Percentiles rank a stretch among this genome's conserved stretches.
phyloP scores from a whole-genome alignment of 352 stramenopile genomes.

The Pythium phragmitis region DNA sequence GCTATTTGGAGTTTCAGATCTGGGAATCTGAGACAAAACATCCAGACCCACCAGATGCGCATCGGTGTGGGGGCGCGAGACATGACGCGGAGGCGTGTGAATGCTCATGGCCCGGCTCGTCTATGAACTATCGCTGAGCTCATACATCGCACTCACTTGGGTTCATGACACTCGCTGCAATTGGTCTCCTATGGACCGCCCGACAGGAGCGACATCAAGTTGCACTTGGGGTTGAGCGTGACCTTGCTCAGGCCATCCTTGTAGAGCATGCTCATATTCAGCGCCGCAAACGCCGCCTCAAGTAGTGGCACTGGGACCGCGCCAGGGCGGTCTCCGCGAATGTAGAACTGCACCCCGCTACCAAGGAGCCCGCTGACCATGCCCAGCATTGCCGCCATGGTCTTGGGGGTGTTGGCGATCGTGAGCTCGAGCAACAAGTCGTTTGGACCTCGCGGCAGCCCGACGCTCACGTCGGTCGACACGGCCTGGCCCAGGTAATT shows the following conservation, averaged over 20 bases:
- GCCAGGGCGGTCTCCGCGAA: conserved; percentile 50
- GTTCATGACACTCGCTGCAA: no score
- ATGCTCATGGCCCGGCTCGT: no score
- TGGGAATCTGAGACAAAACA: no score
- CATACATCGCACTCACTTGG: no score
- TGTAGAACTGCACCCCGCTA: conserved; percentile 48
- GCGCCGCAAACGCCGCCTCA: conserved; percentile 35
- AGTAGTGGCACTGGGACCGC: conserved; percentile 43
- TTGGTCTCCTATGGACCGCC: conserved; percentile 10
- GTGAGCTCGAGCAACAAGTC: conserved; percentile 51
- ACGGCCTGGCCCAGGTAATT: conserved; percentile 64
- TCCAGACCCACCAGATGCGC: no score
- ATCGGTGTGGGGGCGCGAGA: no score
- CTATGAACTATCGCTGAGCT: no score
- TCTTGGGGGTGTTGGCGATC: conserved; percentile 32
- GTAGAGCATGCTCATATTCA: conserved; percentile 70
- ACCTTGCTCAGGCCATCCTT: conserved; percentile 47
- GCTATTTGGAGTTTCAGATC: no score
- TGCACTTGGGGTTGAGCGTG: conserved; percentile 20
- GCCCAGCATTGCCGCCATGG: conserved; percentile 26
- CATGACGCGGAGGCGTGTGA: no score
- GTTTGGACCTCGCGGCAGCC: conserved; percentile 34
- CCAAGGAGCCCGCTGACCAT: conserved; percentile 45
- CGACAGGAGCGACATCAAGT: conserved; percentile 20
- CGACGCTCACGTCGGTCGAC: conserved; percentile 33